Base-by-base conservation (phyloP, 805 yeast genomes). In the Grigorovia humatica region DNA sequence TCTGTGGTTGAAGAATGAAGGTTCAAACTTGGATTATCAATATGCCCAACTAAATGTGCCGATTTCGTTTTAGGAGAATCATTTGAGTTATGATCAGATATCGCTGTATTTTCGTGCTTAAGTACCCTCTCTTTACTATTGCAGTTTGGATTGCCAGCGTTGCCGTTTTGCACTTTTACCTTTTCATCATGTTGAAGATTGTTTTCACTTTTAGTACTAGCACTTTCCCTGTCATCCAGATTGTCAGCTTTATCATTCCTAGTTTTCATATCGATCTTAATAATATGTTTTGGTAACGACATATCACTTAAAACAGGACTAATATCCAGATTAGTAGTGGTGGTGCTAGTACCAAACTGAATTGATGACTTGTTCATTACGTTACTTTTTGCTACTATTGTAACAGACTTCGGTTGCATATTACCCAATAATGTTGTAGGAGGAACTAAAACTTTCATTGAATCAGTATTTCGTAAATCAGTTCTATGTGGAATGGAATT, bases 281-380 rank as follows among this genome's bases (percentile, higher is more conserved):
- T 50, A 18, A 47, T 43, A n/a, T 54, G 53, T n/a, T 51, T 50
- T 9, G 67, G 64, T 27, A 62, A 49, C 4, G 65, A 54, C 9
- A 52, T 58, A 51, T 63, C 52, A 51, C 68, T 63, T 38, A 64
- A 47, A 8, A 64, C 67, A 5, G 68, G 65, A 46, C 59, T 64
- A 1, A 63, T 64, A 43, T 59, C 68, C 13, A 66, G 42, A 45
- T 62, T 58, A 2, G 69, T 66, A 1, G 69, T 65, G 1, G 69
- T 65, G 13, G 66, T 62, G 47, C 57, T 60, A 8, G 43, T 44
- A 32, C 44, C 44, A 4, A 64, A 55, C 13, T 55, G 52, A 45
- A 62, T 53, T 6, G 57, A 62, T 46, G 60, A 59, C 29, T 60
- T 57, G 13, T 59, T 58, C 30, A 62, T 47, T 38, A 63, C 53